Evolutionary conservation across 495 filamentous ascomycete genomes (phyloP).

Genomic region (Cercophora sp.): DNA sequence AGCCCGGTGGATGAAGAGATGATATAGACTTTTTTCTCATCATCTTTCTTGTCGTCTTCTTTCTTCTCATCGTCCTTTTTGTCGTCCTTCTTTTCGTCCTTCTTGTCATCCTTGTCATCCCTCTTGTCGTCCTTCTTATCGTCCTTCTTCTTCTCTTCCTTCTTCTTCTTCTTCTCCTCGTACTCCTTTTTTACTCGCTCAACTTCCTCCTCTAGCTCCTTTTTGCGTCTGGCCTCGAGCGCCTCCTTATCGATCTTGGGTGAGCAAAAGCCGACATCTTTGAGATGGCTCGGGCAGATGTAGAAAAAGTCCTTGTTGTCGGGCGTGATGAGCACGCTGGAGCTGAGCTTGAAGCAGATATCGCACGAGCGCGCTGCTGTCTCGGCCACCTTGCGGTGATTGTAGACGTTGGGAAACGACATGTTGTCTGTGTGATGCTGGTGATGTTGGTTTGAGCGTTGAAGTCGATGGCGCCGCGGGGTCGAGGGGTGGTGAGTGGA

Average conservation of each 20-base stretch:
- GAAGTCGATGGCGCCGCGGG: neutral
- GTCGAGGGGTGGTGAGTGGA: neutral
- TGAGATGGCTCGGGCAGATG: conserved; percentile 77
- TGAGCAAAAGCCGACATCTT: conserved; percentile 75
- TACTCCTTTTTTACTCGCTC: conserved; percentile 73
- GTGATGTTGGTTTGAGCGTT: neutral
- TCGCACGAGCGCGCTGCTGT: conserved; percentile 75
- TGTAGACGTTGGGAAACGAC: conserved; percentile 75
- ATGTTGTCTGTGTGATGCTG: conserved; percentile 16
- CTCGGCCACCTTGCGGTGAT: conserved; percentile 85
- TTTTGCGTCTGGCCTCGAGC: conserved; percentile 63
- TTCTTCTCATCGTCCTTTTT: conserved; percentile 56
- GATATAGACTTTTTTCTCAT: no score
- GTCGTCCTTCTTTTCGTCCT: conserved; percentile 47
- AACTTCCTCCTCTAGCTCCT: conserved; percentile 68
- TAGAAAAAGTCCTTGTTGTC: conserved; percentile 98
- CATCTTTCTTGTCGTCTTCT: no score
- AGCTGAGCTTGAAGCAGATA: conserved; percentile 85
- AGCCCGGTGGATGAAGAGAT: no score
- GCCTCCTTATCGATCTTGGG: conserved; percentile 76
- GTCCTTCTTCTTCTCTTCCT: conserved; percentile 46
- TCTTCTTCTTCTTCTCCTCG: conserved; percentile 64
- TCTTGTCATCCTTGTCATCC: conserved; percentile 52
- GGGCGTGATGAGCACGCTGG: conserved; percentile 81
- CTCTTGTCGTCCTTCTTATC: conserved; percentile 44